Base-by-base conservation (phyloP, 2,329 filamentous ascomycete genomes). In the Rachicladosporium sp. region DNA sequence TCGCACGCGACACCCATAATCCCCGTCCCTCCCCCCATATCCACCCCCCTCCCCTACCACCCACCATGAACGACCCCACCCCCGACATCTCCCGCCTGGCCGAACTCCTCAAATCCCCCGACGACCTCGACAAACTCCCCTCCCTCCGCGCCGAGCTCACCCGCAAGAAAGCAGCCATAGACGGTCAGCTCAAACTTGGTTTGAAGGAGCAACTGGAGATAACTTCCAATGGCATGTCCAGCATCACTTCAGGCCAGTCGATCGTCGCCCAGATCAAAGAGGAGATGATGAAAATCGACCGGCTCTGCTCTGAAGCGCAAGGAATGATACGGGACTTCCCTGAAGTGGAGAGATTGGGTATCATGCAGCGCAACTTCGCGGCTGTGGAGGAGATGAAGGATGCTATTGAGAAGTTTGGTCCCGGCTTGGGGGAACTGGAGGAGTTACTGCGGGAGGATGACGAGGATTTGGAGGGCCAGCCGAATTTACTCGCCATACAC, bases 221-320 rank as follows among this genome's bases (percentile, higher is more conserved):
- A 40, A 95, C 91, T 8, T 89, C 96, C 66, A 76, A 82, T 50
- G 91, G 91, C 60, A 94, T 98, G 79, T 81, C 69, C 48, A 83
- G 83, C 46, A 80, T 98, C 48, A 78, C 76, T 33, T 87, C 95
- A 57, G 88, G 88, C 41, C 88, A 96, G 63, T 83, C 88, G 61
- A 85, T 85, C 45, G 84, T 98, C 29, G 82, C 85, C 57, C 76
- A 82, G 53, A 95, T 95, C 65, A 94, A 93, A 63, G 89, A 96
- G 50, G 91, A 98, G 67, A 91, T 98, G 77, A 87, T 93, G 71
- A 93, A 89, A 65, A 96, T 98, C 55, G 91, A 98, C 68, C 87
- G 85, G 65, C 76, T 98, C 48, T 98, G 91, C 67, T 87, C 88
- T 47, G 93, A 98, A 64, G 88, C 88, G 40, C 89, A 96, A 68